These are phyloP conservation scores for Auricularia sp. DNA, from an alignment of 768 basidiomycete genomes.

Conservation along the genomic window DNA sequence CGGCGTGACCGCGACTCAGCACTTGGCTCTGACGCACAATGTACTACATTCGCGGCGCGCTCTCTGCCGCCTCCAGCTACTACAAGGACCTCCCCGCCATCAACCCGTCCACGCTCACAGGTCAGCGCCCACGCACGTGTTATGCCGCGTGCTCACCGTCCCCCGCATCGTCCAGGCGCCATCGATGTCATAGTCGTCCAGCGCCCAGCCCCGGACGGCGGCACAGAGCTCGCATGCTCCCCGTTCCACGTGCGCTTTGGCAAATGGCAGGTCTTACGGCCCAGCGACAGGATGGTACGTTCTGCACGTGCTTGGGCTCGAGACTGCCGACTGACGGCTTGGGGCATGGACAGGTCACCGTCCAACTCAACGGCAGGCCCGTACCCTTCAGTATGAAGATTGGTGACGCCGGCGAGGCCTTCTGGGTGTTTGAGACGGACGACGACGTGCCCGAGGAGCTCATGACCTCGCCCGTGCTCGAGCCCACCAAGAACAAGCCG, in stretches of 20 bases:
- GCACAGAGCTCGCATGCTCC: slow-evolving; percentile 70
- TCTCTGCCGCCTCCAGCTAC: slow-evolving; percentile 79
- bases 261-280: slow-evolving; percentile 89
- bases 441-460: slow-evolving; percentile 88
- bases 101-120: slow-evolving; percentile 89
- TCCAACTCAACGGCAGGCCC: slow-evolving; percentile 74
- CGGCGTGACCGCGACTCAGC: not conserved
- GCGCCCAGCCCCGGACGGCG: slow-evolving; percentile 52
- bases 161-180: slow-evolving; percentile 43
- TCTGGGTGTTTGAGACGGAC: slow-evolving; percentile 96
- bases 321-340: not conserved
- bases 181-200: slow-evolving; percentile 98
- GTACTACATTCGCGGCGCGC: slow-evolving; percentile 84
- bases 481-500: slow-evolving; percentile 36
- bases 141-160: not conserved
- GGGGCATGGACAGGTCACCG: slow-evolving; percentile 52
- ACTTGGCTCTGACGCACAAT: slow-evolving; percentile 25
- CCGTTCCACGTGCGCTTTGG: slow-evolving; percentile 98
- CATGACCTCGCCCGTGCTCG: slow-evolving; percentile 83
- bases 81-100: slow-evolving; percentile 78
- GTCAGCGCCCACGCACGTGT: not conserved
- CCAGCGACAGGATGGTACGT: slow-evolving; percentile 83
- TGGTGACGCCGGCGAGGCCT: slow-evolving; percentile 96
- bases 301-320: not conserved
- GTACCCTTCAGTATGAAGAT: slow-evolving; percentile 98